Percentiles rank a stretch among this genome's conserved stretches.
These are phyloP conservation scores for Rhododendron vialii DNA, from an alignment of 148 eudicot species.

Conservation along the genomic window DNA sequence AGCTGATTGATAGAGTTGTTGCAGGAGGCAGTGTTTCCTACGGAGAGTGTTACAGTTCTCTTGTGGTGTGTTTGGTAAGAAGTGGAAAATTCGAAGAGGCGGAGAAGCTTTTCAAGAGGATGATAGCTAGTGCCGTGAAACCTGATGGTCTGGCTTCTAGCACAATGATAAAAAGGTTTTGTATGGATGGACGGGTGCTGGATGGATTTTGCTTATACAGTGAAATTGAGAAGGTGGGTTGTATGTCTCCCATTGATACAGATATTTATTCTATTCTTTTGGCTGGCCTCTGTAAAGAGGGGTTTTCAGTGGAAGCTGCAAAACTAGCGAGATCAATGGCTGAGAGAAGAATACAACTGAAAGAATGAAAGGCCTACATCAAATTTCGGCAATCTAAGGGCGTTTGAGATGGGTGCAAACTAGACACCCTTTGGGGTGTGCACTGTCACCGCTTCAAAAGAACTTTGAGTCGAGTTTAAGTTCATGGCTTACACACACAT, in stretches of 20 bases:
- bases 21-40: slow-evolving; percentile 35
- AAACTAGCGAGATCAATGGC: slow-evolving; percentile 41
- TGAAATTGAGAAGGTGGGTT: slow-evolving; percentile 42
- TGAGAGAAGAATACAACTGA: slow-evolving; percentile 34
- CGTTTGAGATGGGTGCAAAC: neutral
- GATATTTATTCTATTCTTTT: slow-evolving; percentile 55
- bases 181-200: slow-evolving; percentile 44
- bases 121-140: slow-evolving; percentile 47
- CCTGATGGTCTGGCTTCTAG: slow-evolving; percentile 66
- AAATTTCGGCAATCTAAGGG: neutral
- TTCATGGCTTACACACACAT: too few relatives aligned
- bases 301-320: slow-evolving; percentile 40
- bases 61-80: slow-evolving; percentile 47
- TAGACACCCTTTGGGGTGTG: neutral
- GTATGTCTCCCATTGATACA: slow-evolving; percentile 42
- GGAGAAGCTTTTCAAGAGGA: slow-evolving; percentile 55
- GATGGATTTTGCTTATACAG: slow-evolving; percentile 55
- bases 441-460: too few relatives aligned
- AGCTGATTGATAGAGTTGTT: slow-evolving; percentile 39
- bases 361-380: slow-evolving; percentile 9
- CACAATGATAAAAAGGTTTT: slow-evolving; percentile 37
- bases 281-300: slow-evolving; percentile 53
- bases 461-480: too few relatives aligned
- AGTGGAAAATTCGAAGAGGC: slow-evolving; percentile 46
- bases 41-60: slow-evolving; percentile 61